Percentiles rank a stretch among this genome's conserved stretches.
Conservation (phyloP, 768 basidiomycete genomes). For the Astraeus odoratus region DNA sequence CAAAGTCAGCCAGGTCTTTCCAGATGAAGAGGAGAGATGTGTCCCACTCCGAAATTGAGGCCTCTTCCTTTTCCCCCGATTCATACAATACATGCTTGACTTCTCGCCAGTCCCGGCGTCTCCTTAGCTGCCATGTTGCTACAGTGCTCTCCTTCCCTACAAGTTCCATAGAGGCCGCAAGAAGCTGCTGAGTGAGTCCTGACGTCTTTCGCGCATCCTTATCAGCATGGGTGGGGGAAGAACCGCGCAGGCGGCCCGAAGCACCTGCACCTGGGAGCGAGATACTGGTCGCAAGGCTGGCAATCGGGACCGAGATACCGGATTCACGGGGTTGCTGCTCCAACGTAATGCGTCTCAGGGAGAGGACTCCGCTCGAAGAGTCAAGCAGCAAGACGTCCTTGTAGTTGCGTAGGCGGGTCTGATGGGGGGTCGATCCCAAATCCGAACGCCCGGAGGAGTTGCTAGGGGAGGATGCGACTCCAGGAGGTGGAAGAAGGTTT, state of each 20-base stretch:
- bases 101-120: slow-evolving; percentile 46
- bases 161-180: slow-evolving; percentile 30
- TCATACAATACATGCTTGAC: slow-evolving; percentile 31
- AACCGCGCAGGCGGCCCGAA: slow-evolving; percentile 30
- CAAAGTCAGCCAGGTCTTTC: not conserved
- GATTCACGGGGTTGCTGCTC: slow-evolving; percentile 29
- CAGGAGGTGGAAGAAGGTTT: slow-evolving; percentile 32
- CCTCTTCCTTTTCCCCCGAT: slow-evolving; percentile 5
- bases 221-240: slow-evolving; percentile 18
- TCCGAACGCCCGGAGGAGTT: slow-evolving; percentile 24
- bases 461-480: slow-evolving; percentile 19
- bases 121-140: slow-evolving; percentile 60
- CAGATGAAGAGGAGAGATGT: not conserved
- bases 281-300: slow-evolving; percentile 45
- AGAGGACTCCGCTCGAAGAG: slow-evolving; percentile 46
- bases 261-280: slow-evolving; percentile 52
- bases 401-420: slow-evolving; percentile 36
- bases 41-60: slow-evolving; percentile 2
- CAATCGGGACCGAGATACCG: slow-evolving; percentile 19
- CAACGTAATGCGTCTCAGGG: slow-evolving; percentile 46
- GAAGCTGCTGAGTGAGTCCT: slow-evolving; percentile 29
- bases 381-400: slow-evolving; percentile 70
- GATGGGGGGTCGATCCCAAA: slow-evolving; percentile 20
- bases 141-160: slow-evolving; percentile 36
- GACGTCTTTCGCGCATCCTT: slow-evolving; percentile 28